Percentiles rank a stretch among this genome's conserved stretches.
Conservation (phyloP, 192 early-diverging fungal species). For the Endogone sp. region DNA sequence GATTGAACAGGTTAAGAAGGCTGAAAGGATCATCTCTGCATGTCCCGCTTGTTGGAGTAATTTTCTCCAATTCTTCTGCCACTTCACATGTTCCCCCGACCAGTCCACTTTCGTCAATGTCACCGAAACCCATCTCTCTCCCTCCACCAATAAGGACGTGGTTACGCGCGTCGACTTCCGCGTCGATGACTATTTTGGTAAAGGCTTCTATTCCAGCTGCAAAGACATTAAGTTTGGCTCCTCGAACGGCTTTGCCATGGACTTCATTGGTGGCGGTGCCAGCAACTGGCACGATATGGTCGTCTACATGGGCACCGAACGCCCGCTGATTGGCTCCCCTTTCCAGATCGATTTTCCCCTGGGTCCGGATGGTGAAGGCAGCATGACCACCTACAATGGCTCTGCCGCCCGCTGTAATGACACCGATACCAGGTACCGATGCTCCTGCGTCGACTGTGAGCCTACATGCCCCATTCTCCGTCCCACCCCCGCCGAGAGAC, state of each 20-base stretch:
- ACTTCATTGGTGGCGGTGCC: conserved; percentile 62
- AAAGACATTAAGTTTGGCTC: conserved; percentile 66
- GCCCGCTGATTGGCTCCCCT: conserved; percentile 52
- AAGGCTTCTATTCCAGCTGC: conserved; percentile 56
- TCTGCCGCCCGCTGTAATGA: conserved; percentile 46
- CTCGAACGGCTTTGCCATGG: conserved; percentile 63
- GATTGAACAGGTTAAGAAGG: conserved; percentile 41
- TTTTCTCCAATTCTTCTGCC: conserved; percentile 58
- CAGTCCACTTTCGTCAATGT: conserved; percentile 65
- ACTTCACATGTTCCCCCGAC: conserved; percentile 61
- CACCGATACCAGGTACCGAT: conserved; percentile 43
- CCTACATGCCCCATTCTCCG: conserved; percentile 48
- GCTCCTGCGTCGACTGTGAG: conserved; percentile 59
- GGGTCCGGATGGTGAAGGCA: conserved; percentile 18
- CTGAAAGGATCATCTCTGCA: conserved; percentile 46
- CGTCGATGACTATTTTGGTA: conserved; percentile 50
- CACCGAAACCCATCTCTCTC: conserved; percentile 24
- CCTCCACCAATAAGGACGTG: conserved; percentile 23
- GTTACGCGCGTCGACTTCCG: conserved; percentile 46
- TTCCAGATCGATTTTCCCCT: conserved; percentile 62
- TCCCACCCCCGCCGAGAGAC: conserved; percentile 39
- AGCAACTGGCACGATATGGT: conserved; percentile 52
- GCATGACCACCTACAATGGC: conserved; percentile 25
- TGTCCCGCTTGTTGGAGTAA: conserved; percentile 70
- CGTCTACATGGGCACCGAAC: conserved; percentile 46